These are phyloP conservation scores for Neurospora sp. DNA, from an alignment of 495 filamentous ascomycete genomes.

Conservation along the genomic window DNA sequence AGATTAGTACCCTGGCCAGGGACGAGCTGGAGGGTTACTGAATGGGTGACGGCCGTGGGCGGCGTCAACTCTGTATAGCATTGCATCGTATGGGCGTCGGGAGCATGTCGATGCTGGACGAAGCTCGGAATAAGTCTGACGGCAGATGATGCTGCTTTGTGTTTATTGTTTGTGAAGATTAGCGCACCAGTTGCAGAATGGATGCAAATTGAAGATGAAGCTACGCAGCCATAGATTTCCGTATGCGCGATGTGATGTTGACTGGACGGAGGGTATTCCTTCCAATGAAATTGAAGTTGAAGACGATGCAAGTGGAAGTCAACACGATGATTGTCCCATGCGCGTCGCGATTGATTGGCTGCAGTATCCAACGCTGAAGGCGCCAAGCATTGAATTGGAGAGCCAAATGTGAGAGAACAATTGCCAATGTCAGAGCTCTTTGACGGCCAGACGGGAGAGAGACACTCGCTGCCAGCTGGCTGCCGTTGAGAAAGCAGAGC, in stretches of 20 bases:
- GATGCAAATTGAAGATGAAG: background rate
- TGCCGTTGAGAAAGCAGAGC: background rate
- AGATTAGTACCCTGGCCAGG: slow-evolving; percentile 70
- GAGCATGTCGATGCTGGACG: slow-evolving; percentile 15
- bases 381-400: background rate
- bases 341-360: background rate
- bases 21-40: slow-evolving; percentile 67
- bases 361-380: background rate
- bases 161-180: background rate
- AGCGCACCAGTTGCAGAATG: background rate
- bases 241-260: background rate
- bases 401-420: background rate
- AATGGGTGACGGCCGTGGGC: slow-evolving; percentile 86
- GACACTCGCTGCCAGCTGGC: background rate
- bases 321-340: background rate
- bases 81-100: slow-evolving; percentile 32
- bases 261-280: background rate
- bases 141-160: background rate
- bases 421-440: background rate
- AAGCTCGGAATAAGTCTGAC: background rate
- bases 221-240: background rate
- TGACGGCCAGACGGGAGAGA: background rate
- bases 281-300: background rate
- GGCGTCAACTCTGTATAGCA: slow-evolving; percentile 85
- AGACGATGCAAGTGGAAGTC: background rate